Conservation (phyloP, 108 stramenopile genomes). For the Nitzschia palea region DNA sequence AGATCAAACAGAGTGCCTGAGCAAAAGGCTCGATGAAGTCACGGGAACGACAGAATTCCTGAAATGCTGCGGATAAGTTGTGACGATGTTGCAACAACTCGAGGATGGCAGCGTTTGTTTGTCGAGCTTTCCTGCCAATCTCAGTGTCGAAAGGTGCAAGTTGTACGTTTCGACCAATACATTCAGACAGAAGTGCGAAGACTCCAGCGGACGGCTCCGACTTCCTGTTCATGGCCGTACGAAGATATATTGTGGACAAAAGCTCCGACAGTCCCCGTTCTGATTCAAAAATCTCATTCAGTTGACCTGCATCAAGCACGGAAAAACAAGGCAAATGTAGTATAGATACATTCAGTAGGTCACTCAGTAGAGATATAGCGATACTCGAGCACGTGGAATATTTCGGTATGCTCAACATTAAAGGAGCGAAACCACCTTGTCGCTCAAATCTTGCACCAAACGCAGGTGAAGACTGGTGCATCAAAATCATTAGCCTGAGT, state of each 20-base stretch:
- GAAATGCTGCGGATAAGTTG: slow-evolving; percentile 72
- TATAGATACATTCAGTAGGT: slow-evolving; percentile 80
- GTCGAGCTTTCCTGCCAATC: slow-evolving; percentile 62
- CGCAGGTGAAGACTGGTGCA: slow-evolving; percentile 78
- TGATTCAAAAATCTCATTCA: slow-evolving; percentile 80
- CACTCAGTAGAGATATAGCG: slow-evolving; percentile 76
- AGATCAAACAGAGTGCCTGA: slow-evolving; percentile 77
- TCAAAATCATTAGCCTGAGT: slow-evolving; percentile 82
- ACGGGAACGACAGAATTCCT: slow-evolving; percentile 74
- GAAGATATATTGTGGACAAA: slow-evolving; percentile 32
- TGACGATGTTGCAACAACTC: slow-evolving; percentile 77
- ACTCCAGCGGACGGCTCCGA: slow-evolving; percentile 78
- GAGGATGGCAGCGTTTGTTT: slow-evolving; percentile 79
- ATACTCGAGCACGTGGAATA: slow-evolving; percentile 84
- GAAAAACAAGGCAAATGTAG: slow-evolving; percentile 76
- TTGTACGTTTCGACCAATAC: slow-evolving; percentile 86
- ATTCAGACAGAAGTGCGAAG: slow-evolving; percentile 85
- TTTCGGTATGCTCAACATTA: slow-evolving; percentile 83
- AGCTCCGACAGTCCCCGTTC: slow-evolving; percentile 41
- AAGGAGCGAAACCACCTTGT: slow-evolving; percentile 85
- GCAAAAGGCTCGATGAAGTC: slow-evolving; percentile 81
- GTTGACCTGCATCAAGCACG: slow-evolving; percentile 64
- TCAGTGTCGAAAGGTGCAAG: slow-evolving; percentile 68
- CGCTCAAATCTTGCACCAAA: slow-evolving; percentile 73
- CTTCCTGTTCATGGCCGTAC: slow-evolving; percentile 23